Base-by-base conservation (phyloP, 148 eudicot species). In the Amaranthus palmeri region DNA sequence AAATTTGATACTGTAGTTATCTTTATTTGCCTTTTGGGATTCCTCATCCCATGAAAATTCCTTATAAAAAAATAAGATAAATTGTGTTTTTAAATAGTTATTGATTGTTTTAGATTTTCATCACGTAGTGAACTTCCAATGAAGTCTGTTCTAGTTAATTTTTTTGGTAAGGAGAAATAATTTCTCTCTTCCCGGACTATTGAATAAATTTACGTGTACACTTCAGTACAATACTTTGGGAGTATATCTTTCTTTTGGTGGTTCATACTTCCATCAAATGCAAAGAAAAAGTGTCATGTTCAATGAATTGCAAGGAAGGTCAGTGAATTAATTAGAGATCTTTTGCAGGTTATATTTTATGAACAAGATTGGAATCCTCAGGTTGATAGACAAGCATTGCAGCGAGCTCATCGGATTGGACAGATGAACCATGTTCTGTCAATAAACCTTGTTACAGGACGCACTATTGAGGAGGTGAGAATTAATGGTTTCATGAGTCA, bases 361-460 rank as follows among this genome's bases (percentile, higher is more conserved):
- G 98, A 95, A 88, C 98, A 91, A 87, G 99, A 95, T 77, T 91
- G 99, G 99, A 95, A 95, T 80, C 99, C 99, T 42, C 99, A 91
- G 77, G 97, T 91, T 74, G 99, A 95, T 76, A 83, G 80, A 72
- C 99, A 95, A 76, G 99, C 99, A 67, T 72, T 95, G 84, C 99
- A 95, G 80, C 88, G 99, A 64, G 97, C 97, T 42, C 99, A 95
- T 70, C 82, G 99, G 63, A 95, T 95, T 78, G 99, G 99, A 67
- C 99, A 95, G 78, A 83, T 79, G 79, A 95, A 87, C 81, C 99
- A 85, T 72, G 97, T 95, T 54, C 77, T 95, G 57, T 89, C 86
- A 51, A 83, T 95, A 72, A 95, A 85, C 85, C 81, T 95, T 80
- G 99, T 95, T 67, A 86, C 96, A 25, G 88, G 84, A 70, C 80